Evolutionary conservation across 371 early-diverging fungal genomes (phyloP), one percentile per base, ranked within the genome.

Genomic region (Lichtheimia corymbifera): DNA sequence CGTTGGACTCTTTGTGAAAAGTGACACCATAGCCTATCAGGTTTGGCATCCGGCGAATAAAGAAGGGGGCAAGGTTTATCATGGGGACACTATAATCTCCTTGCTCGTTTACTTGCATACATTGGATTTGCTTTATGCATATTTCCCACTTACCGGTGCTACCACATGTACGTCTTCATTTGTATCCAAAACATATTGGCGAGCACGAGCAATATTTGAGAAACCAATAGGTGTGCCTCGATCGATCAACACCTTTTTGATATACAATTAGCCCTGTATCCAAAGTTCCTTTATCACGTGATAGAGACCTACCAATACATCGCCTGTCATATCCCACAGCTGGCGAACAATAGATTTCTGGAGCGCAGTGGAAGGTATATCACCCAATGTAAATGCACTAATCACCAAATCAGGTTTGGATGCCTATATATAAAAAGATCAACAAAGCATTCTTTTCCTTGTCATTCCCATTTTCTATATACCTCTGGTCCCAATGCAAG

Each of bases 201-300:
- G 77, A 0, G 93, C 95, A 41, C 85, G 76, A 0, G 85, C 85
- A 47, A 95, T 83, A 25, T 80, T 77, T 20, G 82, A 70, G 63
- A 88, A 92, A 3, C 95, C 92, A 58, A 76, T 76, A 0, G 95
- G 93, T 2, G 93, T 93, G 15, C 96, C 97, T 24, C 93, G 84
- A 54, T 96, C 97, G 51, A 96, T 80, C 55, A 96, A 64, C 15
- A 88, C 77, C 87, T 87, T 22, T 45, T 43, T 43, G n/a, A 45
- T 2, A 45, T 45, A 2, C 45, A n/a, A n/a, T 45, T 18, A n/a
- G 45, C 18, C 18, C 4, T 11, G 2, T 45, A 28, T 28, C 28
- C 28, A 4, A 28, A 28, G 2, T 47, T 3, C 18, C 63, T 1
- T 30, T 20, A 40, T 41, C 22, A 35, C 27, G 9, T 35, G 58